phyloP scores from a whole-genome alignment of 2,329 filamentous ascomycete species.

The Dothistroma septosporum region DNA sequence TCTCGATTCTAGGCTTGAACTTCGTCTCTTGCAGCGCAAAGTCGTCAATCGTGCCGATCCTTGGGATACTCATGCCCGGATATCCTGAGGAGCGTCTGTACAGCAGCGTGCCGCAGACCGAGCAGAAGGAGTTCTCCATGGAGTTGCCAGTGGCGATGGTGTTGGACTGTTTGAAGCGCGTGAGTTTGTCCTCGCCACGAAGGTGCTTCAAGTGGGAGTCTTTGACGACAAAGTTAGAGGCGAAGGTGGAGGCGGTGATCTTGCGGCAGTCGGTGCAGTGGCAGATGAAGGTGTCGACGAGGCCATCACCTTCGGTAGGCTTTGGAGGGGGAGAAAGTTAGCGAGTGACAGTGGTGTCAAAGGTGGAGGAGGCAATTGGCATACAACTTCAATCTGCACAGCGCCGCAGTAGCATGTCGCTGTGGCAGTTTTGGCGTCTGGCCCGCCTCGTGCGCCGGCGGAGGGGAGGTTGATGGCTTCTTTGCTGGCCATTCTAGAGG shows the following conservation, averaged over 20 bases:
- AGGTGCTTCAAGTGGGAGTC: slow-evolving; percentile 47
- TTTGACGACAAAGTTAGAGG: slow-evolving; percentile 53
- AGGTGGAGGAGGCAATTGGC: slow-evolving; percentile 23
- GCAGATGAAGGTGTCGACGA: slow-evolving; percentile 54
- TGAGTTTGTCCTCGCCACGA: slow-evolving; percentile 52
- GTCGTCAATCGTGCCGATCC: slow-evolving; percentile 61
- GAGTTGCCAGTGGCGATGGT: slow-evolving; percentile 46
- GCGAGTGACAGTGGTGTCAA: background rate
- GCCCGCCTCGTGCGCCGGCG: slow-evolving; percentile 16
- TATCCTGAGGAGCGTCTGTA: slow-evolving; percentile 45
- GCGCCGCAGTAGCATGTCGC: slow-evolving; percentile 58
- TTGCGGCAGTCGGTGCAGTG: slow-evolving; percentile 56
- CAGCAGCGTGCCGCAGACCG: slow-evolving; percentile 57
- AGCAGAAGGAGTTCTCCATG: slow-evolving; percentile 63
- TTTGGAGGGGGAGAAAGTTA: slow-evolving; percentile 17
- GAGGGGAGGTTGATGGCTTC: slow-evolving; percentile 16
- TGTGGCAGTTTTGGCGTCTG: slow-evolving; percentile 40
- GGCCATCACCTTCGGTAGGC: slow-evolving; percentile 43
- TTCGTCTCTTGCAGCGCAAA: slow-evolving; percentile 55
- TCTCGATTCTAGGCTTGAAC: slow-evolving; percentile 52
- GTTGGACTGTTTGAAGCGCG: slow-evolving; percentile 42
- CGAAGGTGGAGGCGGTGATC: slow-evolving; percentile 60
- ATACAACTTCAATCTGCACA: slow-evolving; percentile 53
- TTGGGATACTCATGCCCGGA: slow-evolving; percentile 48
- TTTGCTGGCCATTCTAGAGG: background rate